A percentile compares a stretch with the other conserved stretches of the same genome.
phyloP scores from a whole-genome alignment of 2,329 filamentous ascomycete species.

The Xylariaceae sp. region DNA sequence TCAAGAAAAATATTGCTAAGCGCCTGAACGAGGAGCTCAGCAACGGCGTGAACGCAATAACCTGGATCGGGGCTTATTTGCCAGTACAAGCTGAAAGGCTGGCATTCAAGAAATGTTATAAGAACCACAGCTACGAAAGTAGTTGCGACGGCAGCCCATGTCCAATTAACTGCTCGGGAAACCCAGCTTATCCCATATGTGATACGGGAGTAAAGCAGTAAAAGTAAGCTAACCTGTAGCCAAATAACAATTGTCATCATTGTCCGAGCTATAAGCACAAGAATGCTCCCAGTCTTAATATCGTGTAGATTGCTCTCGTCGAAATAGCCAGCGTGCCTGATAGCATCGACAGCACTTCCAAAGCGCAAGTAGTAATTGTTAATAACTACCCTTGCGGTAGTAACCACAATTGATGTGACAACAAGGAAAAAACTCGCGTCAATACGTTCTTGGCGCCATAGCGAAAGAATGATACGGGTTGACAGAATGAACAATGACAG shows the following conservation, averaged over 20 bases:
- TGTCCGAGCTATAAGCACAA: slow-evolving; percentile 35
- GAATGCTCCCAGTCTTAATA: slow-evolving; percentile 35
- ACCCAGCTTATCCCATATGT: slow-evolving; percentile 37
- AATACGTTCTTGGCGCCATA: slow-evolving; percentile 36
- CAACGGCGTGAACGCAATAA: slow-evolving; percentile 43
- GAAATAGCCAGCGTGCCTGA: slow-evolving; percentile 20
- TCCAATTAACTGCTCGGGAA: slow-evolving; percentile 33
- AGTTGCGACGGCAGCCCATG: slow-evolving; percentile 38
- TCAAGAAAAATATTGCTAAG: slow-evolving; percentile 44
- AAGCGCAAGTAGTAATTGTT: slow-evolving; percentile 35
- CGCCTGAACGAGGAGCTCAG: slow-evolving; percentile 44
- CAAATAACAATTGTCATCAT: slow-evolving; percentile 38
- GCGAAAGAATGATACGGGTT: slow-evolving; percentile 32
- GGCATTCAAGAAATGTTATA: slow-evolving; percentile 47
- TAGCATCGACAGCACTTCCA: slow-evolving; percentile 33
- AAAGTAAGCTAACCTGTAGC: slow-evolving; percentile 39
- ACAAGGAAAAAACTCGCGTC: slow-evolving; percentile 38
- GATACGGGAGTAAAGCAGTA: slow-evolving; percentile 40
- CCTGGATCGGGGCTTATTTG: slow-evolving; percentile 40
- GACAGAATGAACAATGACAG: slow-evolving; percentile 36
- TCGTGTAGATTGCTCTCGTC: slow-evolving; percentile 16
- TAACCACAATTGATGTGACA: slow-evolving; percentile 31
- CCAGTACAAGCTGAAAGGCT: slow-evolving; percentile 45
- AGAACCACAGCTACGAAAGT: slow-evolving; percentile 45
- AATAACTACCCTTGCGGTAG: slow-evolving; percentile 30